A percentile compares a stretch with the other conserved stretches of the same genome.
These are phyloP conservation scores for Colletotrichum gloeosporioides DNA, from an alignment of 2,329 filamentous ascomycete genomes.

Conservation along the genomic window DNA sequence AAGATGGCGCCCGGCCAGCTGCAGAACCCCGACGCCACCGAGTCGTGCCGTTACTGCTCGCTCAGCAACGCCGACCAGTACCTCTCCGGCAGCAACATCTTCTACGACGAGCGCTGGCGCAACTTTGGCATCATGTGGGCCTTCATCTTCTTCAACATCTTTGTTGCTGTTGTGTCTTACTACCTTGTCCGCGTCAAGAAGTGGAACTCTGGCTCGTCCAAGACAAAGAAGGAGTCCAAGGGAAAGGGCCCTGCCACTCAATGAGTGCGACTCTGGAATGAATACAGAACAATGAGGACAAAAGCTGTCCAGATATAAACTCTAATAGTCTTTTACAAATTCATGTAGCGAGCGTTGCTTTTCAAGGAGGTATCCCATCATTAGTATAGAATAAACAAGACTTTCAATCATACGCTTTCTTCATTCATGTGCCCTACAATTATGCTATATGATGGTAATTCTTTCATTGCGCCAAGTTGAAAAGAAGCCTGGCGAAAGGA, in stretches of 20 bases:
- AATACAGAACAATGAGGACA: not conserved
- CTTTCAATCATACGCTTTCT: not conserved
- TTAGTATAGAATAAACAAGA: not conserved
- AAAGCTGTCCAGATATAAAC: not conserved
- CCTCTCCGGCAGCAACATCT: conserved; percentile 50
- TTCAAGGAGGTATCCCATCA: not conserved
- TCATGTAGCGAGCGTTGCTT: conserved; percentile 10
- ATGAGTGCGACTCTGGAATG: not conserved
- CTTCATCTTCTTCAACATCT: conserved; percentile 69
- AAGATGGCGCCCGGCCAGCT: conserved; percentile 58
- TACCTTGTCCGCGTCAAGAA: conserved; percentile 48
- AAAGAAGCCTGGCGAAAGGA: not conserved
- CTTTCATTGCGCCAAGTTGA: not conserved
- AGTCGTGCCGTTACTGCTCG: conserved; percentile 70
- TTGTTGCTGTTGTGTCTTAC: conserved; percentile 63
- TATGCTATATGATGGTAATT: not conserved
- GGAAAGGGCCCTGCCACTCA: not conserved
- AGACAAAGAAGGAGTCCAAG: conserved; percentile 9
- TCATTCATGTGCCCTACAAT: not conserved
- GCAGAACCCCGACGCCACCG: conserved; percentile 62
- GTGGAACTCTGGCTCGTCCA: conserved; percentile 9
- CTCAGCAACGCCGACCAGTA: conserved; percentile 68
- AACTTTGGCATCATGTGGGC: conserved; percentile 76
- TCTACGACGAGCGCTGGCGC: conserved; percentile 64
- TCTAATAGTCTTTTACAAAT: not conserved